A percentile compares a stretch with the other conserved stretches of the same genome.
These are phyloP conservation scores for Hortiboletus rubellus DNA, from an alignment of 1,284 basidiomycete genomes.

Conservation along the genomic window DNA sequence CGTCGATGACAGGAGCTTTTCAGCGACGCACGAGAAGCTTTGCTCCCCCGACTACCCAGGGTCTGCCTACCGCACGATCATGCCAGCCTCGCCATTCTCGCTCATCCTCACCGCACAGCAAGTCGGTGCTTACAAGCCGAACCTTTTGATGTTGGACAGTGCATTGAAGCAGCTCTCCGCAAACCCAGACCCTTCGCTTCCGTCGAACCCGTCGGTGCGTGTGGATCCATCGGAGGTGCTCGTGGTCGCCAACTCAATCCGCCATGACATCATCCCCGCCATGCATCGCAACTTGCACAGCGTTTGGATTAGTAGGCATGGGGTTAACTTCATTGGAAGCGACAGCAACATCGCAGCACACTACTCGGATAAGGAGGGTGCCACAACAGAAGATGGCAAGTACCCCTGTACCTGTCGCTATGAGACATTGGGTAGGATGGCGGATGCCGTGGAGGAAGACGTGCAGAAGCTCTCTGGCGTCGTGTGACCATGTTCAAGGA, in stretches of 20 bases:
- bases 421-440: conserved; percentile 55
- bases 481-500: conserved; percentile 2
- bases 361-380: conserved; percentile 19
- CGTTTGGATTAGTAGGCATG: conserved; percentile 62
- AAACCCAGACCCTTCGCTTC: conserved; percentile 33
- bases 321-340: conserved; percentile 43
- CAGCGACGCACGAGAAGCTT: conserved; percentile 58
- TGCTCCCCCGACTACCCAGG: conserved; percentile 38
- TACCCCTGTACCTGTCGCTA: conserved; percentile 51
- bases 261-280: conserved; percentile 59
- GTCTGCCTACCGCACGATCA: conserved; percentile 41
- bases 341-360: background rate
- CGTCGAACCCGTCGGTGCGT: conserved; percentile 37
- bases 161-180: conserved; percentile 43
- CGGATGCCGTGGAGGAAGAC: conserved; percentile 50
- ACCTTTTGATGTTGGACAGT: conserved; percentile 43
- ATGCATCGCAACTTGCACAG: conserved; percentile 49
- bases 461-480: background rate
- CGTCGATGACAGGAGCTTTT: conserved; percentile 65
- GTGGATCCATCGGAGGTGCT: conserved; percentile 48
- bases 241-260: conserved; percentile 58
- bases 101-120: conserved; percentile 58
- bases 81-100: conserved; percentile 57
- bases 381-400: conserved; percentile 13
- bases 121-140: conserved; percentile 65